Percentiles rank a stretch among this genome's conserved stretches.
Conservation (phyloP, 2,329 filamentous ascomycete genomes). For the Sarocladium brachiariae region DNA sequence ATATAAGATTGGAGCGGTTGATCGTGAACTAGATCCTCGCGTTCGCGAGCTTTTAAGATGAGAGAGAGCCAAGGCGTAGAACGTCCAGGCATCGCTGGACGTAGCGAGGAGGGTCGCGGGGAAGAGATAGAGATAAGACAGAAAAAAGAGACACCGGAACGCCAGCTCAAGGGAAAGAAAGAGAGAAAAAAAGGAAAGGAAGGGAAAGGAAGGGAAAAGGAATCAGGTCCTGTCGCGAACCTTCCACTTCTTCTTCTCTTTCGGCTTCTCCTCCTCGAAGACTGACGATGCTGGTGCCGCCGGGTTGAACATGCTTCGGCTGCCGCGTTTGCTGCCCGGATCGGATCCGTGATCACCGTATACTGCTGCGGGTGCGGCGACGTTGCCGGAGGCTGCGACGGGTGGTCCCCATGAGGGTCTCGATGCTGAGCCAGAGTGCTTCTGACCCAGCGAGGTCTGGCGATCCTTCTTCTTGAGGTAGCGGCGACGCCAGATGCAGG, state of each 20-base stretch:
- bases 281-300: slow-evolving; percentile 3
- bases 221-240: background rate
- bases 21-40: too few relatives aligned
- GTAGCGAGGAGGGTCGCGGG: too few relatives aligned
- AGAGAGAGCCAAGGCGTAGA: too few relatives aligned
- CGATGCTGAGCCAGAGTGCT: slow-evolving; percentile 30
- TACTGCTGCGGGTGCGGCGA: slow-evolving; percentile 13
- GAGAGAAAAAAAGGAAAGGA: background rate
- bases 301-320: background rate
- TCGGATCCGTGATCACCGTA: background rate
- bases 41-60: too few relatives aligned
- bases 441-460: slow-evolving; percentile 29
- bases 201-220: background rate
- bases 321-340: background rate
- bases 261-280: slow-evolving; percentile 9
- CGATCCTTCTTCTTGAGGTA: slow-evolving; percentile 65
- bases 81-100: too few relatives aligned
- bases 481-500: slow-evolving; percentile 65
- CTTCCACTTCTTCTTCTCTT: slow-evolving; percentile 9
- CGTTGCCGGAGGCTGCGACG: slow-evolving; percentile 18
- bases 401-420: slow-evolving; percentile 30
- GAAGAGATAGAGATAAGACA: too few relatives aligned
- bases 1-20: too few relatives aligned
- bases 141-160: background rate
- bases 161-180: background rate